Evolutionary conservation across 2,329 filamentous ascomycete genomes (phyloP).

Genomic region (Diaporthe vaccinii): DNA sequence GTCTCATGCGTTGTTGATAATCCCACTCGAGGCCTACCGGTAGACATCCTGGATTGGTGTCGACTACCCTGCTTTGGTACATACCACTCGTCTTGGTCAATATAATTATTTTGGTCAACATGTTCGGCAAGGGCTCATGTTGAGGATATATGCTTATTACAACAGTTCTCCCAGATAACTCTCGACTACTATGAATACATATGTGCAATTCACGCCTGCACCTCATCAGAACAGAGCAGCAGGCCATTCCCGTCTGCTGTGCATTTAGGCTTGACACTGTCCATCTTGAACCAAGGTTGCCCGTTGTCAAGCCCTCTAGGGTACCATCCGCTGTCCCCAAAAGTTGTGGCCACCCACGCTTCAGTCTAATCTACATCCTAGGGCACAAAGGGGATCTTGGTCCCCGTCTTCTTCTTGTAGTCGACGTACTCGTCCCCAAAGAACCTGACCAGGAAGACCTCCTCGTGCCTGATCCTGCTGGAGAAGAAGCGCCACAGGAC

Average conservation of each 20-base stretch:
- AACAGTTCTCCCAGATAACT: background rate
- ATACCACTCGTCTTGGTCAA: too few species aligned
- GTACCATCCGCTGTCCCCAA: background rate
- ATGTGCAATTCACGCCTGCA: background rate
- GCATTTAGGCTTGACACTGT: slow-evolving; percentile 4
- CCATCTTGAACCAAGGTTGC: slow-evolving; percentile 8
- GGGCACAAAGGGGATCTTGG: slow-evolving; percentile 83
- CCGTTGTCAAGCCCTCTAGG: slow-evolving; percentile 9
- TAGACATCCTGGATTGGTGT: background rate
- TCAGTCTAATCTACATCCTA: slow-evolving; percentile 35
- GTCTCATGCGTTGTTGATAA: too few species aligned
- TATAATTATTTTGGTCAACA: too few species aligned
- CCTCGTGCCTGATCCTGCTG: slow-evolving; percentile 81
- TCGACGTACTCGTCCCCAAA: slow-evolving; percentile 86
- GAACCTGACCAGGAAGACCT: slow-evolving; percentile 81
- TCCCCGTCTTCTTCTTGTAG: slow-evolving; percentile 79
- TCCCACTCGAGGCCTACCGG: background rate
- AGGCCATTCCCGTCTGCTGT: background rate
- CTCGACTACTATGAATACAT: background rate
- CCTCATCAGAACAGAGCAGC: background rate
- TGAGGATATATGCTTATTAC: background rate
- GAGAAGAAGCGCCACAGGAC: slow-evolving; percentile 92
- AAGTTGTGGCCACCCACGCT: background rate
- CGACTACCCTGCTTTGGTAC: too few species aligned
- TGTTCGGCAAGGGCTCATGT: background rate